A percentile compares a stretch with the other conserved stretches of the same genome.
These are phyloP conservation scores for Alternaria sp. DNA, from an alignment of 2,329 filamentous ascomycete genomes.

Conservation along the genomic window DNA sequence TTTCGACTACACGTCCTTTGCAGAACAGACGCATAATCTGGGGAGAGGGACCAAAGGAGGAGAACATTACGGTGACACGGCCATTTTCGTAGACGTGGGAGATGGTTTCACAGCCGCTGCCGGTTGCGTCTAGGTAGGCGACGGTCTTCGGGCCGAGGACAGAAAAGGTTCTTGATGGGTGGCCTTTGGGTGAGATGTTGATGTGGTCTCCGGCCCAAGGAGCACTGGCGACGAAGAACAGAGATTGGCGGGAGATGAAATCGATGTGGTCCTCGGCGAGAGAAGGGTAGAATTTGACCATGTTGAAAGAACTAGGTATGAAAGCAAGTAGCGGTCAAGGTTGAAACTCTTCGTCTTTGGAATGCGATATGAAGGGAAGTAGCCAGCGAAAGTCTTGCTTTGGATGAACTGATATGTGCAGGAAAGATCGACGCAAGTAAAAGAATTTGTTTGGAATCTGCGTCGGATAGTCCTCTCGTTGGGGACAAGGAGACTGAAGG, in stretches of 20 bases:
- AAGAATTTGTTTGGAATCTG: not conserved
- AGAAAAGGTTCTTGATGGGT: constrained; percentile 68
- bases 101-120: constrained; percentile 79
- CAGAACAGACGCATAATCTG: constrained; percentile 73
- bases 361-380: not conserved
- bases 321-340: constrained; percentile 12
- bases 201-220: constrained; percentile 73
- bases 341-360: not conserved
- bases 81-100: constrained; percentile 80
- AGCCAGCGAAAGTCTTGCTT: not conserved
- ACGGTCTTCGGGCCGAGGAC: constrained; percentile 67
- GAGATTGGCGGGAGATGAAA: constrained; percentile 73
- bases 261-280: constrained; percentile 65
- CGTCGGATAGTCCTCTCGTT: not conserved
- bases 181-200: constrained; percentile 80
- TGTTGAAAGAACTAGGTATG: constrained; percentile 41
- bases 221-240: constrained; percentile 81
- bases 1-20: constrained; percentile 67
- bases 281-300: constrained; percentile 68
- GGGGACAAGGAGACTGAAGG: not conserved
- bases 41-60: constrained; percentile 67
- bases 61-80: constrained; percentile 78
- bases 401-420: not conserved
- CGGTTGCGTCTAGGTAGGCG: constrained; percentile 78
- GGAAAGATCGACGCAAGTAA: not conserved